A percentile compares a stretch with the other conserved stretches of the same genome.
Conservation (phyloP, 441 rosid species). For the Populus hybrid region DNA sequence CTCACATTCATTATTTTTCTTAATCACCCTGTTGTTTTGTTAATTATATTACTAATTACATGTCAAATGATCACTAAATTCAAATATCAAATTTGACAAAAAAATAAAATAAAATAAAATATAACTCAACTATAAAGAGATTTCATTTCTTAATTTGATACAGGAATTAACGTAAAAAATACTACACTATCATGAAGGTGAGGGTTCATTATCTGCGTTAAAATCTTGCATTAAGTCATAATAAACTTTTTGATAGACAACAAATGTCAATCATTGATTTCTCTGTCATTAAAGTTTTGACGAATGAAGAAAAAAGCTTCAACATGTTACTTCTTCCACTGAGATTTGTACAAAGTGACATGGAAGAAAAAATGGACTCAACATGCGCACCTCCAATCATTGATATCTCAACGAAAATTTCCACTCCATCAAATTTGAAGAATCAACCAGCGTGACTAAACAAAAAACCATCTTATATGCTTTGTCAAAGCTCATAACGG, state of each 20-base stretch:
- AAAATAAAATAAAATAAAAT: no score
- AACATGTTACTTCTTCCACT: neutral
- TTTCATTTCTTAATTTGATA: neutral
- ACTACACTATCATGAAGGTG: neutral
- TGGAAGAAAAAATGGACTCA: neutral
- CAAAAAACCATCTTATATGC: neutral
- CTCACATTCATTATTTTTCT: neutral
- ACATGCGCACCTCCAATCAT: neutral
- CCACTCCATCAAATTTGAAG: neutral
- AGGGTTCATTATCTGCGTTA: neutral
- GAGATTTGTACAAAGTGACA: neutral
- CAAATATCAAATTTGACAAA: no score
- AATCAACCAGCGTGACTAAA: neutral
- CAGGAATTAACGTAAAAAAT: neutral
- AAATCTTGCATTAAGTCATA: neutral
- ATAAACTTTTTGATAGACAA: neutral
- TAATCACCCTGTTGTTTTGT: neutral
- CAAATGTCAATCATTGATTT: conserved; percentile 7
- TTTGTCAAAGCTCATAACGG: neutral
- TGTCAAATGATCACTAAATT: no score
- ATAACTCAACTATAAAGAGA: no score
- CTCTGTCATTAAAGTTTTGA: neutral
- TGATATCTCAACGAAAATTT: neutral
- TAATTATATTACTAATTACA: neutral
- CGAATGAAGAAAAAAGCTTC: neutral